These are phyloP conservation scores for Botrytis deweyae DNA, from an alignment of 2,329 filamentous ascomycete species.

Conservation along the genomic window DNA sequence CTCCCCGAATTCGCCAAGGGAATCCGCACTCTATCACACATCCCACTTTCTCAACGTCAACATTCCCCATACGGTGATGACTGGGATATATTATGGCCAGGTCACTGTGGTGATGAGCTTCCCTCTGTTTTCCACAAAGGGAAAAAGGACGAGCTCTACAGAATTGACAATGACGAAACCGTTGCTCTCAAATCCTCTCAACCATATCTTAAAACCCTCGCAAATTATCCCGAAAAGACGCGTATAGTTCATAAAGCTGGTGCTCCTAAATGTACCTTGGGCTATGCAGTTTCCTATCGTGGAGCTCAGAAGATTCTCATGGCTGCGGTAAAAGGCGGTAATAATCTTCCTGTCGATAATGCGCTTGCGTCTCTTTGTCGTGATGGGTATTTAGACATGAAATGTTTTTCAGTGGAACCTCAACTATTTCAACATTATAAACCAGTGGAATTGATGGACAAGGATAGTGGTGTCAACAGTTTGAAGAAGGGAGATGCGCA, in stretches of 20 bases:
- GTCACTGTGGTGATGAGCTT: constrained; percentile 40
- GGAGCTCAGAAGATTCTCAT: constrained; percentile 57
- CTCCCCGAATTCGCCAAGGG: constrained; percentile 37
- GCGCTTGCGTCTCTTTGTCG: constrained; percentile 39
- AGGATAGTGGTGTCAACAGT: constrained; percentile 40
- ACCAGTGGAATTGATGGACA: constrained; percentile 34
- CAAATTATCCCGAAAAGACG: constrained; percentile 25
- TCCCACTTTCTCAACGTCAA: constrained; percentile 21
- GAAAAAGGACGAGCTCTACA: constrained; percentile 26
- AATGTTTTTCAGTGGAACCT: constrained; percentile 42
- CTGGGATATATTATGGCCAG: constrained; percentile 43
- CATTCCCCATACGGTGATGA: constrained; percentile 39
- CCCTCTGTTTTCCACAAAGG: background rate
- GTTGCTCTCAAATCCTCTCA: constrained; percentile 31
- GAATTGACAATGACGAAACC: constrained; percentile 34
- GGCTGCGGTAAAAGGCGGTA: constrained; percentile 46
- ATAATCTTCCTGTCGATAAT: constrained; percentile 38
- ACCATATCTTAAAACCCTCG: constrained; percentile 22
- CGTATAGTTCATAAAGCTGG: constrained; percentile 37
- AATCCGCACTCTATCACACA: constrained; percentile 21
- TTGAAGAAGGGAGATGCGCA: background rate
- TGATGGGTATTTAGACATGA: constrained; percentile 37
- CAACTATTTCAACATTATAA: constrained; percentile 42
- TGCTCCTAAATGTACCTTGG: constrained; percentile 39
- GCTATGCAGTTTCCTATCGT: constrained; percentile 39